These are phyloP conservation scores for Calonectria montana DNA, from an alignment of 2,329 filamentous ascomycete species.

Conservation along the genomic window DNA sequence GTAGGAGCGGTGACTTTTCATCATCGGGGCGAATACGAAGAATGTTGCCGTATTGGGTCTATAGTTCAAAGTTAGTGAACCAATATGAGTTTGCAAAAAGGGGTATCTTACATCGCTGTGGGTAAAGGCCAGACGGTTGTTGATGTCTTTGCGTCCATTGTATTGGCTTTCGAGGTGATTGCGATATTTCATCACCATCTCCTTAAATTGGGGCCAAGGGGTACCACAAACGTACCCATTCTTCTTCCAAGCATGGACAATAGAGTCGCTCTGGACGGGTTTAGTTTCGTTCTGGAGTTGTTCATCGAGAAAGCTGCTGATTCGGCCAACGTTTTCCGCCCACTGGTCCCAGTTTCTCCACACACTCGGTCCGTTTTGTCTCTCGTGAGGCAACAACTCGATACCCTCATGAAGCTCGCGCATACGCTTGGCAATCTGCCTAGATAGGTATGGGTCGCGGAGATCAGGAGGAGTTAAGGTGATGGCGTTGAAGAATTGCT, in stretches of 20 bases:
- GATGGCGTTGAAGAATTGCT: constrained; percentile 90
- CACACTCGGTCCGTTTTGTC: constrained; percentile 81
- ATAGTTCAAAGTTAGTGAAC: constrained; percentile 19
- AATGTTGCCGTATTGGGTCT: constrained; percentile 99
- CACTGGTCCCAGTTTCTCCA: constrained; percentile 97
- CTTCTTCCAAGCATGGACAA: constrained; percentile 70
- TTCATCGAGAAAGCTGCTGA: constrained; percentile 66
- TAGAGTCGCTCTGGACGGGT: constrained; percentile 36
- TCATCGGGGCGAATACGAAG: constrained; percentile 76
- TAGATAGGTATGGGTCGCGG: constrained; percentile 83
- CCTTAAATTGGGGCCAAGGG: constrained; percentile 82
- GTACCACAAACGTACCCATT: constrained; percentile 83
- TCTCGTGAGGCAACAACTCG: constrained; percentile 83
- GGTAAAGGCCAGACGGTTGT: constrained; percentile 87
- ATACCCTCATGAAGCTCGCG: constrained; percentile 94
- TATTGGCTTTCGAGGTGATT: constrained; percentile 78
- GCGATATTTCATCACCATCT: constrained; percentile 81
- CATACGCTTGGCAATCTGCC: constrained; percentile 97
- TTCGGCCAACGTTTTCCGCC: constrained; percentile 74
- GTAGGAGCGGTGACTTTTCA: constrained; percentile 85
- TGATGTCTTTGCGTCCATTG: constrained; percentile 73
- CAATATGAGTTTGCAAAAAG: not conserved
- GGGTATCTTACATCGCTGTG: constrained; percentile 85
- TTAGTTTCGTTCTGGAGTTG: constrained; percentile 63
- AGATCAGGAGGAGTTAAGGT: constrained; percentile 83